Base-by-base conservation (phyloP, 169 alveolate genomes). In the Plasmodium chabaudi region DNA sequence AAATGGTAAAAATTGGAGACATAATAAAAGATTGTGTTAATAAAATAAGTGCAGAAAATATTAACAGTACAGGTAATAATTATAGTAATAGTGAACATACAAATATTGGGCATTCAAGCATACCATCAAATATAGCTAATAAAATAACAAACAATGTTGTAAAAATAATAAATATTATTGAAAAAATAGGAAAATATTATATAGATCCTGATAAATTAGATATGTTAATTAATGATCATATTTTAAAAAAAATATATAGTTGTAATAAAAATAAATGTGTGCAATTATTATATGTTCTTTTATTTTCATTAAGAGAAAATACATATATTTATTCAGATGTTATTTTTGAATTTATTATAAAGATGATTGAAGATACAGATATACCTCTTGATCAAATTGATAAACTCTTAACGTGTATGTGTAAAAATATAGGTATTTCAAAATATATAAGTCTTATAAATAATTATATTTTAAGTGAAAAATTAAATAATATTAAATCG, bases 231-330 rank as follows among this genome's bases (percentile, higher is more conserved):
- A 84, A 84, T 63, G 23, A 69, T 5, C 51, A 84, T 27, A 57
- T 63, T 17, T 46, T 84, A 34, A 47, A 69, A 9, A 69, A 39
- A 39, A 67, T 84, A 44, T 68, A 69, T 46, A 70, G 19, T 27
- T 17, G 60, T n/a, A 84, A 46, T 84, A 84, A 84, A 53, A 84
- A 21, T 53, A 84, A 84, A n/a, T 84, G 84, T 42, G 65, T 72
- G 15, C 87, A 57, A 27, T 63, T 84, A 7, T 9, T 84, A 27
- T 69, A 84, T 21, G 69, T 84, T 10, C 53, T 84, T 19, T 15
- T 84, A 64, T 69, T 84, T 69, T 68, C 91, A 2, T 39, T 84
- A 27, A 84, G 73, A 6, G 91, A 84, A 57, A 84, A 68, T 69
- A 34, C 72, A 15, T 21, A 84, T 9, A 21, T 56, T n/a, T 84